Base-by-base conservation (phyloP, 352 stramenopile genomes). In the Pythium scleroteichum region DNA sequence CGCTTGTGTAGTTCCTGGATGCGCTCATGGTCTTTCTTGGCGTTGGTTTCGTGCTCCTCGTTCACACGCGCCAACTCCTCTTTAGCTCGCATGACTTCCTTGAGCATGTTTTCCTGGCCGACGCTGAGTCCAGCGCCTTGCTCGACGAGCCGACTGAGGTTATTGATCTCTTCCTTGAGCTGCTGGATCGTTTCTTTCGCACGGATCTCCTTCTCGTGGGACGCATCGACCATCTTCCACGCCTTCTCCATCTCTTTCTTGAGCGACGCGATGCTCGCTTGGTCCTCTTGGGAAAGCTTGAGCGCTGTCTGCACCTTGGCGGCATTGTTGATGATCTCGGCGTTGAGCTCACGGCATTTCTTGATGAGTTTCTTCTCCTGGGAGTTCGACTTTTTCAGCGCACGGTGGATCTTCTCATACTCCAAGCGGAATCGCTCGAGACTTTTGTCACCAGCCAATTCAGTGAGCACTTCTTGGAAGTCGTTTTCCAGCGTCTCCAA, bases 221-320 rank as follows among this genome's bases (percentile, higher is more conserved):
- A 96, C n/a, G 90, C 84, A 63, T 99, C 92, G 62, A 98, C 72
- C 89, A 97, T 96, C 69, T 97, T 93, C 86, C 85, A 96, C n/a
- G 90, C 84, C 66, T 95, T 97, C 53, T 98, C 93, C 72, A 99
- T 97, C 76, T 99, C 94, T 58, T 98, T 98, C 68, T 97, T 96
- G 45, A 98, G 80, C 49, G 83, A 91, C 23, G 78, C 75, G 66
- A 98, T 98, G 55, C 90, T 97, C 33, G 81, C 84, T 50, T 98
- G 86, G 64, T 98, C 90, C 69, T 98, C 92, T 75, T 98, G 90
- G 42, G 90, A 92, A 44, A 98, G 79, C 70, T 98, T 97, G 29
- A 98, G 76, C 19, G 95, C 95, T 20, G 89, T 97, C 66, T 98
- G 90, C 42, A 98, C 92, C 63, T 98, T 98, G 32, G 93, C 90